These are phyloP conservation scores for Chlamydomonas asymmetrica DNA, from an alignment of 139 green algal genomes.

Conservation along the genomic window DNA sequence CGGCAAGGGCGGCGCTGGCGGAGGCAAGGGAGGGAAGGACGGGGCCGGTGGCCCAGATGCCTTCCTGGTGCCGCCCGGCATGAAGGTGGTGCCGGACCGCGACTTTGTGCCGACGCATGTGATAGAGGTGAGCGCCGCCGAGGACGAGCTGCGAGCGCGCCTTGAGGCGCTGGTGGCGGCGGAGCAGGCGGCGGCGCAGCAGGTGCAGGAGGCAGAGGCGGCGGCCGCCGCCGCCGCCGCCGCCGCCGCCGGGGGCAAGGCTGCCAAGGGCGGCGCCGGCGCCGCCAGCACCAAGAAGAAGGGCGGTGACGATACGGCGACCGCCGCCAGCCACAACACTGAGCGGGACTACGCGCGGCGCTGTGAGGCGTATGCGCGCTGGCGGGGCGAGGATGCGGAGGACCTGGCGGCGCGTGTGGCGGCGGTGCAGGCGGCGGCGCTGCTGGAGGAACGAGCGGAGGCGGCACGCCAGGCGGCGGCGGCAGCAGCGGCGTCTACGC, in stretches of 20 bases:
- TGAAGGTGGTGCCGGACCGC: constrained; percentile 27
- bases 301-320: too few species aligned
- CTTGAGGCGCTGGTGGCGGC: constrained; percentile 32
- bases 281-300: too few species aligned
- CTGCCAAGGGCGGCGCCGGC: not conserved
- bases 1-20: not conserved
- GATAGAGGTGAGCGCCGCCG: constrained; percentile 32
- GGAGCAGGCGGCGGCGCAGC: constrained; percentile 29
- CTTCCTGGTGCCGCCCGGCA: constrained; percentile 13
- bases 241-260: not conserved
- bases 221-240: not conserved
- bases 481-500: constrained; percentile 29
- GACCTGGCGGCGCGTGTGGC: constrained; percentile 31
- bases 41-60: not conserved
- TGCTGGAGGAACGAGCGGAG: not conserved
- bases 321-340: constrained; percentile 41
- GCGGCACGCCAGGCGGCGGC: not conserved
- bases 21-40: not conserved
- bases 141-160: constrained; percentile 28
- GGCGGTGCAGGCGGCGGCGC: constrained; percentile 16
- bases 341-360: constrained; percentile 45
- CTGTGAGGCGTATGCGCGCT: constrained; percentile 11
- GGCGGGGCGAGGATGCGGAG: constrained; percentile 37
- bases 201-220: constrained; percentile 1
- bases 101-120: constrained; percentile 24